Percentiles rank a stretch among this genome's conserved stretches.
Evolutionary conservation across 1,139 yeast genomes (phyloP).

Genomic region (Candida gigantensis): DNA sequence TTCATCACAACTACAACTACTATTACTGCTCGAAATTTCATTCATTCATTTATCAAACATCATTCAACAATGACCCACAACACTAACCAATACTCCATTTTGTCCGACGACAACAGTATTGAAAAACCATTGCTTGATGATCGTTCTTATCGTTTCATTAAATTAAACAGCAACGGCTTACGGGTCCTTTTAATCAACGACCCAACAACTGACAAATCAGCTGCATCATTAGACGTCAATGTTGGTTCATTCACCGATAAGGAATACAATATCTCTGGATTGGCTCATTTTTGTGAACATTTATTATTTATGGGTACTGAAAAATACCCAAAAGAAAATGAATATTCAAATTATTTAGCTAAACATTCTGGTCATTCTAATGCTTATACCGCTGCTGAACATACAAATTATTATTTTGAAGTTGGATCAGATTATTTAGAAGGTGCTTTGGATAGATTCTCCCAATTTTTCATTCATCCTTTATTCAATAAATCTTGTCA

Average conservation of each 20-base stretch:
- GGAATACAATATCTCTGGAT: conserved; percentile 65
- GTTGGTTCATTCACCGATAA: conserved; percentile 90
- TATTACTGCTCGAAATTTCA: background rate
- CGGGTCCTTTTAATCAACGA: conserved; percentile 81
- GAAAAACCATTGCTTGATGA: conserved; percentile 74
- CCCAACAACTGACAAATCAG: conserved; percentile 83
- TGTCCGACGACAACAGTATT: conserved; percentile 27
- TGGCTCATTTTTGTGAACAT: conserved; percentile 98
- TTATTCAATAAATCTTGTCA: conserved; percentile 78
- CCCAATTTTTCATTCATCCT: conserved; percentile 89
- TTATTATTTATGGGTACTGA: conserved; percentile 94
- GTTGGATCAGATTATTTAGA: conserved; percentile 72
- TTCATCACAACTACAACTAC: no score
- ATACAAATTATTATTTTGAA: conserved; percentile 90
- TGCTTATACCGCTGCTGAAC: conserved; percentile 88
- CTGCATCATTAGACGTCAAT: conserved; percentile 90
- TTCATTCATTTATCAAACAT: conserved; percentile 1
- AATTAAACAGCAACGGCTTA: conserved; percentile 61
- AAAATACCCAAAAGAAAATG: conserved; percentile 90
- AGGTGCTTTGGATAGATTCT: conserved; percentile 89
- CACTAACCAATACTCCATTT: conserved; percentile 15
- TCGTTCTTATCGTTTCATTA: conserved; percentile 67
- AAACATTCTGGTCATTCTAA: conserved; percentile 67
- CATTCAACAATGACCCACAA: conserved; percentile 6
- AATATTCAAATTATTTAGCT: conserved; percentile 74